These are phyloP conservation scores for Arachis stenosperma DNA, from an alignment of 306 rosid genomes.

Conservation along the genomic window DNA sequence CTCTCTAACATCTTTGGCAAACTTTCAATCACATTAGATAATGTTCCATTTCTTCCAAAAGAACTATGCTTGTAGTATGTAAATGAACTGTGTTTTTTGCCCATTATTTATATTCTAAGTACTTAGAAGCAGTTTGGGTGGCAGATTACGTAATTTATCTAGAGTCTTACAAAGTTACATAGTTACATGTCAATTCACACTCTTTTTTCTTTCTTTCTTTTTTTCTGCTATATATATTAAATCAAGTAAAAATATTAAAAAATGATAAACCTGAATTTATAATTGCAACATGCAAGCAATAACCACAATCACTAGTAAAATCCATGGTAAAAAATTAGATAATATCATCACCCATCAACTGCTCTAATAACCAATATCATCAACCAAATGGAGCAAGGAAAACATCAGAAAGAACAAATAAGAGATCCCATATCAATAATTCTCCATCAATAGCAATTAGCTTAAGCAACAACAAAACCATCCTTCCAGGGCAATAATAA, in stretches of 20 bases:
- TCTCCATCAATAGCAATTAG: background rate
- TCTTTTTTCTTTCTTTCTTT: background rate
- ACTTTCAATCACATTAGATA: conserved; percentile 7
- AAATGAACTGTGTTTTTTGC: background rate
- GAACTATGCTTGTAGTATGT: conserved; percentile 18
- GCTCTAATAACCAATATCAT: conserved; percentile 4
- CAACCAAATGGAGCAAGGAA: background rate
- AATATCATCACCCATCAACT: conserved; percentile 1
- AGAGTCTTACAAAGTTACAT: too few species aligned
- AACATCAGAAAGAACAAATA: background rate
- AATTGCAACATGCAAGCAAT: background rate
- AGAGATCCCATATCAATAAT: conserved; percentile 32
- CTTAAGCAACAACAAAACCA: conserved; percentile 2
- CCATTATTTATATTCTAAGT: conserved; percentile 21
- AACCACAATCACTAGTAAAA: background rate
- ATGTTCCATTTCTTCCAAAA: conserved; percentile 26
- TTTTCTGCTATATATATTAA: background rate
- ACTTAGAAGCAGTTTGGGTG: conserved; percentile 15
- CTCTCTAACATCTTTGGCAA: conserved; percentile 28
- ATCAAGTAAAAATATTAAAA: background rate
- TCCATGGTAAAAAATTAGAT: conserved; percentile 11
- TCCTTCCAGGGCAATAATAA: conserved; percentile 7
- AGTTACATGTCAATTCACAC: conserved; percentile 8
- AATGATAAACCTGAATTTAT: conserved; percentile 9
- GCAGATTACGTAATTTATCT: too few species aligned